Evolutionary conservation across 129 eudicot species (phyloP).

Genomic region (Scalesia atractyloides): DNA sequence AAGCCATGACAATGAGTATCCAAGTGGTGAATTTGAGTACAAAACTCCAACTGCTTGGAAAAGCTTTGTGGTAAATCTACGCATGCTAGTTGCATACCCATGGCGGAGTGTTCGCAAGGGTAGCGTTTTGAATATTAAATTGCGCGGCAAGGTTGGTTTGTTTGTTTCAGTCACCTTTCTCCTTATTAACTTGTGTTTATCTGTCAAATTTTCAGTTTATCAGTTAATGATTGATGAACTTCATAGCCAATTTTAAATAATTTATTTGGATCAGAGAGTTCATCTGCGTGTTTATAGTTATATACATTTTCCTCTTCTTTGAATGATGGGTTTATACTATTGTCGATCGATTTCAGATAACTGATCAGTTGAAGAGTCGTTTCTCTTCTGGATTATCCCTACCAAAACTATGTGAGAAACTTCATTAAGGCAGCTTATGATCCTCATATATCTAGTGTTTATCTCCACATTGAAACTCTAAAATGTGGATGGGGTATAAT

Average conservation of each 20-base stretch:
- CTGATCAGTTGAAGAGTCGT: conserved; percentile 83
- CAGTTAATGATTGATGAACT: too few relatives aligned
- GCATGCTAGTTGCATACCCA: conserved; percentile 54
- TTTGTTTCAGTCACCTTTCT: conserved; percentile 26
- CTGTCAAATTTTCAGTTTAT: too few relatives aligned
- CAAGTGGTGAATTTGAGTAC: conserved; percentile 76
- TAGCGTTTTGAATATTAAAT: too few relatives aligned
- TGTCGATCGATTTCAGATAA: too few relatives aligned
- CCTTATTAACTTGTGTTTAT: not conserved
- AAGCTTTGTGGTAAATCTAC: conserved; percentile 58
- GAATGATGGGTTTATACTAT: too few relatives aligned
- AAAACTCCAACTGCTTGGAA: conserved; percentile 48
- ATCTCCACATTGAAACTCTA: conserved; percentile 78
- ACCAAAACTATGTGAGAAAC: conserved; percentile 91
- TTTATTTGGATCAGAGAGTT: too few relatives aligned
- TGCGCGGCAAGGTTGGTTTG: conserved; percentile 5
- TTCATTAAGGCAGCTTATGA: conserved; percentile 81
- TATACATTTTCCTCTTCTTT: too few relatives aligned
- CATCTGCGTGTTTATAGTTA: too few relatives aligned
- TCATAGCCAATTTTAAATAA: too few relatives aligned
- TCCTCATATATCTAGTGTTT: conserved; percentile 85
- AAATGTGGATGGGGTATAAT: conserved; percentile 90
- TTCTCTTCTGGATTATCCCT: conserved; percentile 79
- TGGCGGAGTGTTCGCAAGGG: too few relatives aligned
- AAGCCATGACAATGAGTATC: conserved; percentile 42